A percentile compares a stretch with the other conserved stretches of the same genome.
Evolutionary conservation across 345 rosid species (phyloP).

Genomic region (Linum usitatissimum): DNA sequence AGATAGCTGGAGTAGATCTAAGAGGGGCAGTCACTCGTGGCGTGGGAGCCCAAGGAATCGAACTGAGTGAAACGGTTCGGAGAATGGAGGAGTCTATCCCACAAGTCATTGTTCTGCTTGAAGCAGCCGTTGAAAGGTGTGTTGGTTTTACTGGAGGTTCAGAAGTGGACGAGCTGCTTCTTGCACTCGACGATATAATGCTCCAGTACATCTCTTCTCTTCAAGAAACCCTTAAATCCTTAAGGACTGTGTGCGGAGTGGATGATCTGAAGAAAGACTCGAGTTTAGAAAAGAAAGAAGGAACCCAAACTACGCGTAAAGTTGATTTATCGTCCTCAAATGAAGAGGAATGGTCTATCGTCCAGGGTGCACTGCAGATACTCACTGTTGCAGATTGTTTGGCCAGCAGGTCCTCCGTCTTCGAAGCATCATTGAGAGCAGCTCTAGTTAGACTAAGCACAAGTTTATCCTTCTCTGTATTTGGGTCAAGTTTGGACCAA

Average conservation of each 20-base stretch:
- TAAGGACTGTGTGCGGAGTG: constrained; percentile 84
- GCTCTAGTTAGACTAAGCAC: constrained; percentile 87
- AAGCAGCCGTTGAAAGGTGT: constrained; percentile 95
- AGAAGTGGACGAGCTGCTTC: constrained; percentile 89
- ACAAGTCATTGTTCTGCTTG: constrained; percentile 82
- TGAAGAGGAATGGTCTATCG: constrained; percentile 99
- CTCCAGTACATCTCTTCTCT: constrained; percentile 80
- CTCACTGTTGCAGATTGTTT: constrained; percentile 94
- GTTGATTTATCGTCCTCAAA: constrained; percentile 47
- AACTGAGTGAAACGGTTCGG: constrained; percentile 92
- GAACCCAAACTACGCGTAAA: constrained; percentile 48
- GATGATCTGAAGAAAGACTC: constrained; percentile 61
- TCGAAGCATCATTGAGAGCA: constrained; percentile 90
- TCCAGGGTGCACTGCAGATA: constrained; percentile 90
- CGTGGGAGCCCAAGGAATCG: constrained; percentile 96
- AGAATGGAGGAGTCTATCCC: constrained; percentile 99
- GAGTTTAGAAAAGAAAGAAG: constrained; percentile 57
- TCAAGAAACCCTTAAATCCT: constrained; percentile 86
- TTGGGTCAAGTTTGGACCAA: constrained; percentile 66
- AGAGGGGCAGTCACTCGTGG: constrained; percentile 98
- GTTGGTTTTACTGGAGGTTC: constrained; percentile 89
- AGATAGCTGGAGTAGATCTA: constrained; percentile 85
- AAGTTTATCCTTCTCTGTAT: constrained; percentile 59
- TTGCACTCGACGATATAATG: constrained; percentile 86
- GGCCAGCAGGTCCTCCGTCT: constrained; percentile 85